Evolutionary conservation across 768 basidiomycete species (phyloP), one percentile per base, ranked within the genome.

Genomic region (Thelephora ganbajun): DNA sequence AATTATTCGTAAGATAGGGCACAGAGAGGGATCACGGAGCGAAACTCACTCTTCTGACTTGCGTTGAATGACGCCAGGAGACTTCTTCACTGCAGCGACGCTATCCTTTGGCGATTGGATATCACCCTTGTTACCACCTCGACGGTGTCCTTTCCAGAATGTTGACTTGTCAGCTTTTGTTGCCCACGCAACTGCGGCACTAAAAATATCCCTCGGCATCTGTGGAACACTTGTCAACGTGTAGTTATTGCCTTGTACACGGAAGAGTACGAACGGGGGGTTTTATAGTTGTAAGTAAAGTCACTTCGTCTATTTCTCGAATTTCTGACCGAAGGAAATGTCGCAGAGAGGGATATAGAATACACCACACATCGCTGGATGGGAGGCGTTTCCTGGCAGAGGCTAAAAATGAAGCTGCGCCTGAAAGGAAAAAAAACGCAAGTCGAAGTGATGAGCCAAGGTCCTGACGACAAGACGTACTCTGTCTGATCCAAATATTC

Each of bases 401-500:
- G 2, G 88, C 81, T 39, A 98, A 82, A 60, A 99, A 92, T 0
- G 88, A 80, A 11, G 79, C 80, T 14, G 93, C 79, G 19, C 86
- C 92, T 94, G 51, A 7, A 6, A 2, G 6, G 11, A 22, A n/a
- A 23, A 45, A 41, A 2, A 18, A 23, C 23, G 7, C 12, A 42
- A 11, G 36, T 54, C 39, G 51, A 43, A 12, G 9, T 11, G 11
- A 11, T 41, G 14, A 9, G 3, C 34, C 5, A 16, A 23, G 33
- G 11, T 9, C 12, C 35, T 44, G 35, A 30, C 5, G 26, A 9
- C 41, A 16, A 14, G 11, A 22, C 63, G n/a, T 23, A 83, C 93
- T 87, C 73, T 97, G 89, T 48, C 92, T 73, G 61, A 98, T 88
- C 94, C 94, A 98, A 18, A 80, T 66, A 60, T 96, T 93, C 0